Percentiles rank a stretch among this genome's conserved stretches.
phyloP scores from a whole-genome alignment of 257 asterid species.

The Voacanga thouarsii region DNA sequence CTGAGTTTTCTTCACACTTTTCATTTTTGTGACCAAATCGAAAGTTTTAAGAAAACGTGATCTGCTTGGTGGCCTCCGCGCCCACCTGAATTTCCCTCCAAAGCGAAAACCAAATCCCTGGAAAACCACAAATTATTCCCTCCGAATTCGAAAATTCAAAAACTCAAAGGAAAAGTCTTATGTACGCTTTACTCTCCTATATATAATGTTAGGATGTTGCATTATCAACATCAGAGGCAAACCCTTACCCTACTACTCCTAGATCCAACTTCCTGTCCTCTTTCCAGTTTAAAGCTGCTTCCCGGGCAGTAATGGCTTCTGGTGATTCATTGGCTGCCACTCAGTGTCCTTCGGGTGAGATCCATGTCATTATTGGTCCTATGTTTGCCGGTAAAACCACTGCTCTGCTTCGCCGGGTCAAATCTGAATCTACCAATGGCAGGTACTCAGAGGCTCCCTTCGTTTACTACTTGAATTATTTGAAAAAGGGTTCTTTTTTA shows the following conservation, averaged over 20 bases:
- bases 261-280: not conserved
- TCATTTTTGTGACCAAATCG: too few species aligned
- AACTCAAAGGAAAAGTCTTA: not conserved
- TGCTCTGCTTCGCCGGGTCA: constrained; percentile 36
- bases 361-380: constrained; percentile 86
- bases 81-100: not conserved
- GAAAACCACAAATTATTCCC: not conserved
- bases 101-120: not conserved
- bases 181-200: not conserved
- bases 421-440: constrained; percentile 21
- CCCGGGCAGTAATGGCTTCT: not conserved
- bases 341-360: constrained; percentile 45
- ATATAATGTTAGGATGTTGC: not conserved
- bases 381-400: constrained; percentile 95
- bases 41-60: too few species aligned
- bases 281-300: not conserved
- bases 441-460: constrained; percentile 17
- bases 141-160: not conserved
- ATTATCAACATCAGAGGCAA: not conserved
- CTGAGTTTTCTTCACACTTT: too few species aligned
- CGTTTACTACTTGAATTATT: not conserved
- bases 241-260: not conserved
- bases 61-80: not conserved
- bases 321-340: not conserved
- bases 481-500: not conserved